Conservation (phyloP, 495 filamentous ascomycete species). For the Penicillium parvum region DNA sequence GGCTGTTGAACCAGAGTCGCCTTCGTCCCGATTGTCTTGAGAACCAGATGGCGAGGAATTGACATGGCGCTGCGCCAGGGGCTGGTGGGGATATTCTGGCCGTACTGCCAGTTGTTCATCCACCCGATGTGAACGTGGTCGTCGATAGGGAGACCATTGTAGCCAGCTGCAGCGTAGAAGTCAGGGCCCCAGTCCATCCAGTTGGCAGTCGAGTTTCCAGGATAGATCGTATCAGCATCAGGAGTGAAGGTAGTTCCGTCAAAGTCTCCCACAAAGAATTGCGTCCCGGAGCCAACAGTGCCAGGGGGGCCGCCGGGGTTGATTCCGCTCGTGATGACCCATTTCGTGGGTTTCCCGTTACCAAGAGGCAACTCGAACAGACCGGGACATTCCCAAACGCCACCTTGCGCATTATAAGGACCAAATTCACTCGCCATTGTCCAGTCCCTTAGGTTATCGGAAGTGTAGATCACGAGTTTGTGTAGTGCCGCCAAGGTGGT, state of each 20-base stretch:
- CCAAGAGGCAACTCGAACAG: constrained; percentile 35
- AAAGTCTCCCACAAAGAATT: constrained; percentile 37
- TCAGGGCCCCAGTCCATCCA: constrained; percentile 55
- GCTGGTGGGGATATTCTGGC: constrained; percentile 25
- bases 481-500: constrained; percentile 47
- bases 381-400: constrained; percentile 57
- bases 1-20: constrained; percentile 23
- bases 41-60: constrained; percentile 39
- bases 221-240: constrained; percentile 15
- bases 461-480: constrained; percentile 51
- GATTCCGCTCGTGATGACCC: constrained; percentile 45
- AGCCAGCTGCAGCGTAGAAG: constrained; percentile 54
- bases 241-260: constrained; percentile 32
- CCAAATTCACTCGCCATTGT: constrained; percentile 52
- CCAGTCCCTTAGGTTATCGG: constrained; percentile 50
- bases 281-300: constrained; percentile 36
- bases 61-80: constrained; percentile 50
- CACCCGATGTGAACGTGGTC: constrained; percentile 47
- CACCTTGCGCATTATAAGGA: constrained; percentile 45
- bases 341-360: constrained; percentile 36
- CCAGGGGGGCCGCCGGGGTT: constrained; percentile 56
- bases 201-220: constrained; percentile 15
- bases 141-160: constrained; percentile 40
- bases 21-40: constrained; percentile 21
- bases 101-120: constrained; percentile 61